Base-by-base conservation (phyloP, 108 stramenopile genomes). In the Nannochloropsis oceanica region DNA sequence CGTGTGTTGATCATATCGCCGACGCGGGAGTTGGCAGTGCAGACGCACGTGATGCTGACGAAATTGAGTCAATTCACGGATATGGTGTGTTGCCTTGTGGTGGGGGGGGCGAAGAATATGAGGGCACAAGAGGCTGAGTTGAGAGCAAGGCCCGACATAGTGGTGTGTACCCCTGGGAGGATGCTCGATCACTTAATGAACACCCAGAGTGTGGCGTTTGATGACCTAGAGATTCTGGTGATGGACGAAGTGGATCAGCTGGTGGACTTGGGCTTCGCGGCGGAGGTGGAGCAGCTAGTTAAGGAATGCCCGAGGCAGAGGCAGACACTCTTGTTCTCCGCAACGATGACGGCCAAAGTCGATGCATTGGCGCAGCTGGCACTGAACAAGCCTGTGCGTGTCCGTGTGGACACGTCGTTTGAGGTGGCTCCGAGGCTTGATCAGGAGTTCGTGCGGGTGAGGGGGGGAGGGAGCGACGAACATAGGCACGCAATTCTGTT, bases 151-250 rank as follows among this genome's bases (percentile, higher is more conserved):
- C 99, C 99, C 9, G 96, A 98, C 87, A 87, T 98, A 26, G 94
- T 99, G 42, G 94, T 98, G 11, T 95, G 95, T 25, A 98, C 99
- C 25, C 99, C 99, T 11, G 99, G 99, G 44, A 93, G 99, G 25
- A 87, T 99, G 79, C 73, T 98, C 43, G 99, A 99, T 86, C 97
- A 97, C 86, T 85, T 99, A 42, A 93, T 92, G 27, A 99, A 99
- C 91, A 93, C 95, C 22, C 92, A 91, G 14, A 93, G 93, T 18
- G 96, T 99, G 22, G 90, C 95, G 43, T 80, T 97, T 50, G 95
- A 96, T 85, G 97, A 96, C 34, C 85, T 93, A 2, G 90, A 91
- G 59, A 90, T 91, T 18, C 42, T 91, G 26, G 91, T 91, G 79
- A 84, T 91, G 13, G 91, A 91, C 26, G 90, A 90, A 89, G 96